Conservation (phyloP, 352 stramenopile species). For the Phytopythium kandeliae region DNA sequence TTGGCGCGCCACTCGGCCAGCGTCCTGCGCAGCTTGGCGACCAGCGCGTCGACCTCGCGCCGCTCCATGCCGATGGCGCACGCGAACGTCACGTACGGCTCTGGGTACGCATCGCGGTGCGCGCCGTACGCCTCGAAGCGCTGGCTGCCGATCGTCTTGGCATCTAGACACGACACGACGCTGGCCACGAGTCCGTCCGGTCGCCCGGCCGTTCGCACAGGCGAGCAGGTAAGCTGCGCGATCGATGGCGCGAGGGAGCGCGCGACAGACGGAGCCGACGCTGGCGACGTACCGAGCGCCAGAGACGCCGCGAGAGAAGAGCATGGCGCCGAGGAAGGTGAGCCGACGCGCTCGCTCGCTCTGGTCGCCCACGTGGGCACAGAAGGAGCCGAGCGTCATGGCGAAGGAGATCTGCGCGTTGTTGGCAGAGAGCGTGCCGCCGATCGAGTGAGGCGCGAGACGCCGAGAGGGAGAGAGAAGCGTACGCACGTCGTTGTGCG, state of each 20-base stretch:
- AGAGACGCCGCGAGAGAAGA: constrained; percentile 96
- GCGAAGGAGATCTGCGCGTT: constrained; percentile 78
- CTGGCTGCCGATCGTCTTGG: constrained; percentile 88
- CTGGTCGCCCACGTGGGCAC: constrained; percentile 12
- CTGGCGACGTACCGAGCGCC: constrained; percentile 72
- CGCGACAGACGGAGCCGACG: too few relatives aligned
- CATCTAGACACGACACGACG: constrained; percentile 84
- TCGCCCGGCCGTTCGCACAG: too few relatives aligned
- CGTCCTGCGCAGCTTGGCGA: constrained; percentile 88
- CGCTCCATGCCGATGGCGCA: constrained; percentile 93
- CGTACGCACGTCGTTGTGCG: constrained; percentile 80
- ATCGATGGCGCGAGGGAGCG: too few relatives aligned
- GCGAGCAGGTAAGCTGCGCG: background rate
- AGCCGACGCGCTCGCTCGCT: constrained; percentile 33
- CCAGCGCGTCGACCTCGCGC: constrained; percentile 91
- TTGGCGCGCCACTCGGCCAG: constrained; percentile 82
- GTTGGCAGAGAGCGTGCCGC: background rate
- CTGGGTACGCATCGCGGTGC: constrained; percentile 80
- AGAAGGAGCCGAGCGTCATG: constrained; percentile 88
- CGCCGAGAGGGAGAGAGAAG: background rate
- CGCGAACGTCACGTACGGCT: constrained; percentile 96
- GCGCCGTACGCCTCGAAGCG: constrained; percentile 93
- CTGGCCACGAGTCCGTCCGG: constrained; percentile 11
- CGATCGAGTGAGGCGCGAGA: background rate
- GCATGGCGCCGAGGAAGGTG: constrained; percentile 96